phyloP scores from a whole-genome alignment of 805 yeast genomes.

The Saccharomycopsis sp. region DNA sequence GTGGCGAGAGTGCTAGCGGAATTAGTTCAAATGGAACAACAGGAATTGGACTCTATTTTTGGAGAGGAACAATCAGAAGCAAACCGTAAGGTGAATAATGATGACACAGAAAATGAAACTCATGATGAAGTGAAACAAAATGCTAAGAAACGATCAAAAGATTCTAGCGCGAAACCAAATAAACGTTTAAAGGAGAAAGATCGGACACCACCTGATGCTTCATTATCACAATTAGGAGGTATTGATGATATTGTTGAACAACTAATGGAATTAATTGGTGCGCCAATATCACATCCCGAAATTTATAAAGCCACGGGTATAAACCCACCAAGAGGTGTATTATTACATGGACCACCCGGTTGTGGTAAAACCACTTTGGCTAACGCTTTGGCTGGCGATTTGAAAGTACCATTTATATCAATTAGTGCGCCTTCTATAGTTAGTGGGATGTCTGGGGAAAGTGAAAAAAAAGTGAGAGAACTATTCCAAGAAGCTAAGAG shows the following conservation, averaged over 20 bases:
- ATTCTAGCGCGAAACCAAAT: constrained; percentile 26
- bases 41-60: constrained; percentile 20
- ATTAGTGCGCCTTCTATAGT: constrained; percentile 94
- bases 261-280: constrained; percentile 81
- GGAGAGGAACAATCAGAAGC: constrained; percentile 17
- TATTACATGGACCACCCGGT: constrained; percentile 98
- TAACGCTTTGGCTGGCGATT: constrained; percentile 90
- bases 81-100: constrained; percentile 18
- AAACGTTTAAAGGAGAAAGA: constrained; percentile 46
- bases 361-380: constrained; percentile 98
- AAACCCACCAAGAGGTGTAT: constrained; percentile 89
- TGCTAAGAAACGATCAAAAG: constrained; percentile 48
- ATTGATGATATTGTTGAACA: constrained; percentile 79
- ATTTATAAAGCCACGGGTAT: constrained; percentile 82
- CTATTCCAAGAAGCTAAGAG: constrained; percentile 86
- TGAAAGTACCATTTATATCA: constrained; percentile 86
- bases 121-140: constrained; percentile 4
- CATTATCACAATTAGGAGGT: constrained; percentile 79
- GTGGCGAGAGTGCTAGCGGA: constrained; percentile 10
- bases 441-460: constrained; percentile 98
- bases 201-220: constrained; percentile 62
- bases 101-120: constrained; percentile 23
- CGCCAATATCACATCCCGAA: constrained; percentile 93
- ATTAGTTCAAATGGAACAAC: constrained; percentile 11
- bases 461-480: constrained; percentile 90